Base-by-base conservation (phyloP, 306 rosid species). In the Mucuna pruriens region DNA sequence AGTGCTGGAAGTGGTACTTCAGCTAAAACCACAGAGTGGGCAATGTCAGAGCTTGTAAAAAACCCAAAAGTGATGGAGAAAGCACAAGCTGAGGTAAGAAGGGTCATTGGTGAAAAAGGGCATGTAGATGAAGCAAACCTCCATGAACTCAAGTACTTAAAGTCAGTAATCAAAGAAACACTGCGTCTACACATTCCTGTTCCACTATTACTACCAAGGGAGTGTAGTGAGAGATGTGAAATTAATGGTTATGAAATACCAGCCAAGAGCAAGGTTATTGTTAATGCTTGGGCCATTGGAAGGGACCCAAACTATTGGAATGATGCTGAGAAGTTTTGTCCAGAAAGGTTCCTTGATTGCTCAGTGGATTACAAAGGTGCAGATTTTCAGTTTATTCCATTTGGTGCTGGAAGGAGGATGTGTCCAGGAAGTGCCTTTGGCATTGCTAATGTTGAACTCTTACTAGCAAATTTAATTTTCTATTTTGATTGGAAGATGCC, bases 21-120 rank as follows among this genome's bases (percentile, higher is more conserved):
- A 72, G 22, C 76, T 1, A 79, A 76, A 60, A 20, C 80, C 1
- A 36, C 61, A 31, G 85, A 79, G 6, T 88, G 92, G 90, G 84
- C 86, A 49, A 86, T 86, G 85, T 66, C 92, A 61, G 88, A 88
- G 74, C 73, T 89, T 34, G 40, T 85, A 0, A 87, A 66, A 54
- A 74, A 87, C 9, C 87, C 90, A 39, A 85, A 25, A 3, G 36
- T 45, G 17, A 89, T 87, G 90, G 16, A 74, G 34, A 73, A 20
- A 22, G 85, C 87, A 40, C 90, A 85, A 31, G 55, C 25, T 16
- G 89, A 89, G 58, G 83, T 85, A 36, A 84, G 92, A 65, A 49
- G 45, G 4, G 80, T 85, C 15, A 80, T 60, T 51, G 66, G 44
- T 9, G 26, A 25, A 46, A 83, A 70, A 44, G 85, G 85, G 1